Conservation (phyloP, 2,329 filamentous ascomycete genomes). For the Pyrenophora tritici-repentis region DNA sequence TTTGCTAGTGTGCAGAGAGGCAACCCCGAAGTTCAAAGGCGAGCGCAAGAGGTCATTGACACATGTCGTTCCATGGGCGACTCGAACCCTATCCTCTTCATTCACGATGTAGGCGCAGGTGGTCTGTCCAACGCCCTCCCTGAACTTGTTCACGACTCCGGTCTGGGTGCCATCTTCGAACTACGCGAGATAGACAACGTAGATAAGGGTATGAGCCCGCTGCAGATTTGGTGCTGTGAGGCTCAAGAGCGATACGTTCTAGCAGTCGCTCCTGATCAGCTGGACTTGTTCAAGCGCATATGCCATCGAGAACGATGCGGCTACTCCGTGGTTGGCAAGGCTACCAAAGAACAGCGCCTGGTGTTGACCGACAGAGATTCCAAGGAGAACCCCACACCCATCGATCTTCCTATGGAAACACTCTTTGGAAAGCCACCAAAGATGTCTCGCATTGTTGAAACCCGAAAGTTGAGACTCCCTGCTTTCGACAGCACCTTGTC, state of each 20-base stretch:
- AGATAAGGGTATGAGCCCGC: conserved; percentile 88
- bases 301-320: conserved; percentile 83
- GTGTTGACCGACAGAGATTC: conserved; percentile 83
- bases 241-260: conserved; percentile 96
- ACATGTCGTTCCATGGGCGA: conserved; percentile 83
- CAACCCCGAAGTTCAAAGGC: conserved; percentile 93
- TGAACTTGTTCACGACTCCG: conserved; percentile 89
- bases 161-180: conserved; percentile 88
- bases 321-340: conserved; percentile 87
- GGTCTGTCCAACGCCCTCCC: conserved; percentile 84
- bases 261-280: conserved; percentile 77
- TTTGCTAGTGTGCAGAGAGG: conserved; percentile 97
- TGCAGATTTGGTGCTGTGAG: conserved; percentile 98
- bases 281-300: conserved; percentile 74
- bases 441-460: conserved; percentile 74
- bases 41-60: conserved; percentile 98
- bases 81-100: conserved; percentile 90
- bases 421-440: conserved; percentile 88
- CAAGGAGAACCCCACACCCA: conserved; percentile 73
- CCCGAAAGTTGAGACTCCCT: conserved; percentile 68
- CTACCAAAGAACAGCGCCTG: conserved; percentile 72
- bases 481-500: conserved; percentile 77
- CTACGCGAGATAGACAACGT: conserved; percentile 91
- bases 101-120: conserved; percentile 96
- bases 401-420: conserved; percentile 86